Base-by-base conservation (phyloP, 805 yeast species). In the Kodamaea jinghongensis region DNA sequence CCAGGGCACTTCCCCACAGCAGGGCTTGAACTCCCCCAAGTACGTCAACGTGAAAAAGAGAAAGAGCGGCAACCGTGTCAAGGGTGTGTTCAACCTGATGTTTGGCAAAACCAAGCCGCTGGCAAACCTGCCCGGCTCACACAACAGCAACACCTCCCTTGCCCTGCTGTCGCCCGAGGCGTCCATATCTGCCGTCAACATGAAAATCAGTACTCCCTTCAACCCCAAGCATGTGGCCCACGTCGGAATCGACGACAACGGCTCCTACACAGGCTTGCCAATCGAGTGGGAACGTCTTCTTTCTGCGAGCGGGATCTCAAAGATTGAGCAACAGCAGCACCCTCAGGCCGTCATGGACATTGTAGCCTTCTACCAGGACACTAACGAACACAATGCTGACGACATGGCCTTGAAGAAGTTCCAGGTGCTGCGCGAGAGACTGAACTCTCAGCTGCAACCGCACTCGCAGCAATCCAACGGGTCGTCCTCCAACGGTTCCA, bases 261-360 rank as follows among this genome's bases (percentile, higher is more conserved):
- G 96, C 9, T 84, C 86, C 31, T 91, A 84, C 58, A 87, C 93
- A 1, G 98, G 97, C 2, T 68, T 93, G 31, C 99, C 99, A 0
- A 82, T 78, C 20, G 95, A 88, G 54, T 93, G 99, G 99, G 88
- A 88, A 46, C 76, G 78, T 46, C 70, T 90, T 26, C 71, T 93
- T 38, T 75, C 83, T 9, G 86, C 93, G 2, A 84, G 89, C 52
- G 96, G 96, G 38, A 89, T 93, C 43, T 79, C 96, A 4, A 80
- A 77, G 47, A 84, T 78, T 47, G 99, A 93, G 54, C 96, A 88
- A 64, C 82, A 83, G 56, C 86, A 83, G 45, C 87, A 93, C 61
- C 96, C 97, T 2, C 90, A 87, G 60, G 96, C 96, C 1, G 96
- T 93, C 4, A 84, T 84, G 73, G 95, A 88, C 54, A 89, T 86